Evolutionary conservation across 768 basidiomycete genomes (phyloP), one percentile per base, ranked within the genome.

Genomic region (Lentinula aciculospora): DNA sequence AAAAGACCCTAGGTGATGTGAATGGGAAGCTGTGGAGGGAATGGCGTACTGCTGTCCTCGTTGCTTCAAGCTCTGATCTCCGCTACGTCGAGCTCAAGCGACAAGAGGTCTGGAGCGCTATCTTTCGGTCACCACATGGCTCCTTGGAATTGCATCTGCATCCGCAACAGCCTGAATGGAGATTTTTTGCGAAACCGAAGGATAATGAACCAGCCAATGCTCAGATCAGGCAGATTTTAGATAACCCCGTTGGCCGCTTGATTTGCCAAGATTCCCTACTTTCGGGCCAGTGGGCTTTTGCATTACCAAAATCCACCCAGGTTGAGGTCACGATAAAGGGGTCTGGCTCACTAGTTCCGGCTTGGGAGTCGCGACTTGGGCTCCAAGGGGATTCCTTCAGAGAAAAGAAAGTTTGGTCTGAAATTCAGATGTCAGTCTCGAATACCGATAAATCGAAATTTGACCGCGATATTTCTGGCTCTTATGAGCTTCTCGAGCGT

Each of bases 51-150:
- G 88, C 91, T 7, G 86, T 89, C 6, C 59, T 85, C 17, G 78
- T 80, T 15, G 86, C 84, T 5, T 73, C 77, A 0, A 58, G 66
- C n/a, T 75, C 76, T 17, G 86, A 92, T 62, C 79, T 96, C 49
- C 85, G 88, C 39, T 98, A 95, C 67, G 82, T 87, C 15, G 88
- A 90, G 62, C 78, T 90, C 39, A 93, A 90, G 69, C 86, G 95
- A 29, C 93, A 95, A 68, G 87, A 90, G 60, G 82, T 87, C 31
- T 98, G 95, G 95, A 83, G 81, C 23, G 91, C 81, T 1, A 74
- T 85, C 19, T 97, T 89, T 70, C 83, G 85, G 62, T 89, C 91
- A 0, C 74, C 87, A 0, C 68, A 76, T 2, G 94, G 88, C 9
- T 74, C 70, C 2, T 79, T 95, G 44, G 90, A 95, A 65, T 79